These are phyloP conservation scores for Astrocystis sublimbata DNA, from an alignment of 495 filamentous ascomycete genomes.

Conservation along the genomic window DNA sequence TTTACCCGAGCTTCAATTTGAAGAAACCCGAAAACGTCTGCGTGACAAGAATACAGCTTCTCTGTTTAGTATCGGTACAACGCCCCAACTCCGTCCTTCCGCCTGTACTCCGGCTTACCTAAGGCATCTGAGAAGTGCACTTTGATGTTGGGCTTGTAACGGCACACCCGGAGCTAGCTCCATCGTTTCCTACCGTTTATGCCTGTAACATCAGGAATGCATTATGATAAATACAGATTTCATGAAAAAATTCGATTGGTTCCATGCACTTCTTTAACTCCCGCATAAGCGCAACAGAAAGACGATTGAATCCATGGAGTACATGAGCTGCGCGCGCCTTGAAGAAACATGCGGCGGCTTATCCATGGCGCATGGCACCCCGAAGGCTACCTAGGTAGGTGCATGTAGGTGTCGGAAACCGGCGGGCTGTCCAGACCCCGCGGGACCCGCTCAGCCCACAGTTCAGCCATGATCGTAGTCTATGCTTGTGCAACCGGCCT, in stretches of 20 bases:
- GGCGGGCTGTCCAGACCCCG: constrained; percentile 3
- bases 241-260: neutral
- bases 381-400: neutral
- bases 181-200: no score
- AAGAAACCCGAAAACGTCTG: no score
- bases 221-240: neutral
- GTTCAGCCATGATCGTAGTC: neutral
- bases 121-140: neutral
- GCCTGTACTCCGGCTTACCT: neutral
- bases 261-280: neutral
- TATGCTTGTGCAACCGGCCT: neutral
- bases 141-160: neutral
- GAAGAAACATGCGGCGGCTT: no score
- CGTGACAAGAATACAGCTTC: no score
- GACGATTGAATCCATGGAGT: constrained; percentile 1
- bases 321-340: neutral
- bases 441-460: neutral
- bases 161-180: neutral
- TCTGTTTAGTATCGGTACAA: no score
- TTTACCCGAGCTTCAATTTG: no score
- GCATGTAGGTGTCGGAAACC: constrained; percentile 1
- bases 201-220: no score
- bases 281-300: neutral
- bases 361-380: neutral
- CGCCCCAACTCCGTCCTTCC: neutral